A percentile compares a stretch with the other conserved stretches of the same genome.
phyloP scores from a whole-genome alignment of 2,329 filamentous ascomycete genomes.

The Boeremia exigua region DNA sequence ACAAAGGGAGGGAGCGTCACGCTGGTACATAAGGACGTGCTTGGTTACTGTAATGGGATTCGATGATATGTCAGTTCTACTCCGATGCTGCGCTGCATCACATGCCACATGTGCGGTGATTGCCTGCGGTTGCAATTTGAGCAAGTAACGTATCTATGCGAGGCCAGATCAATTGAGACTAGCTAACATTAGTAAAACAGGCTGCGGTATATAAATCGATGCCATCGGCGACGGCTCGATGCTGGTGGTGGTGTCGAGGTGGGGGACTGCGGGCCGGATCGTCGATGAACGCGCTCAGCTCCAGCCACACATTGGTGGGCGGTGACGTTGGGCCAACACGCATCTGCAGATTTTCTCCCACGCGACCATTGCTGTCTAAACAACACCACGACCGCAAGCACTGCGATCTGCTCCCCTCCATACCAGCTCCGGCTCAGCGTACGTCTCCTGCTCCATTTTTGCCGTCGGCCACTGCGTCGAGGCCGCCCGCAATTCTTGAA shows the following conservation, averaged over 20 bases:
- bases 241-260: background rate
- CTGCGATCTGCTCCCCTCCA: background rate
- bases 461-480: background rate
- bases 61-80: background rate
- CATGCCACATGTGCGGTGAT: background rate
- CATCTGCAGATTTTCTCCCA: constrained; percentile 12
- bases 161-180: too few relatives aligned
- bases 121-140: too few relatives aligned
- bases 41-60: background rate
- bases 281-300: constrained; percentile 10
- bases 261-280: constrained; percentile 9
- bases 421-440: background rate
- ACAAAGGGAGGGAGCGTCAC: background rate
- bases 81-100: background rate
- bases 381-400: constrained; percentile 6
- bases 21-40: background rate
- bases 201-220: too few relatives aligned
- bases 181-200: too few relatives aligned
- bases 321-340: constrained; percentile 18
- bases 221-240: background rate
- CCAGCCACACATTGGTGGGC: constrained; percentile 12
- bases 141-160: too few relatives aligned
- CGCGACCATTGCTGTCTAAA: constrained; percentile 6
- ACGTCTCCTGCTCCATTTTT: background rate
- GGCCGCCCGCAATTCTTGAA: constrained; percentile 9